phyloP scores from a whole-genome alignment of 192 early-diverging fungal species.

The Umbelopsis sp. region DNA sequence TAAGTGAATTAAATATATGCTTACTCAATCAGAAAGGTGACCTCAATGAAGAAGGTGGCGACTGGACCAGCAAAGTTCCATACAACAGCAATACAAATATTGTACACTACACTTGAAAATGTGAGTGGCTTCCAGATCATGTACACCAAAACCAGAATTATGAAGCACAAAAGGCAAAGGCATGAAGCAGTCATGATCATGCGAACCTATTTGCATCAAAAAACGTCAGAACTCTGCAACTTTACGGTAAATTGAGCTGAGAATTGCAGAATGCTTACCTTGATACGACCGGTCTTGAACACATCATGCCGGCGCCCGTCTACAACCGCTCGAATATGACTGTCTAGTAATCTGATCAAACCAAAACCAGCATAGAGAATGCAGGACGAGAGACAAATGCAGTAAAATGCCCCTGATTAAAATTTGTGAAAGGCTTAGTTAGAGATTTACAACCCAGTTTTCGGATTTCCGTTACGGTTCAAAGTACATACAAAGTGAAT shows the following conservation, averaged over 20 bases:
- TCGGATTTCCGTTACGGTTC: background rate
- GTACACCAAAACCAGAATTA: background rate
- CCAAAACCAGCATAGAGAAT: slow-evolving; percentile 29
- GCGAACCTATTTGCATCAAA: background rate
- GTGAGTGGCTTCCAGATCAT: background rate
- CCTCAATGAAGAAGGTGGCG: slow-evolving; percentile 4
- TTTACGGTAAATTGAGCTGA: no score
- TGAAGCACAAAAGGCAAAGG: background rate
- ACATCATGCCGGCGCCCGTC: slow-evolving; percentile 19
- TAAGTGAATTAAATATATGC: background rate
- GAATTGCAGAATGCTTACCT: slow-evolving; percentile 12
- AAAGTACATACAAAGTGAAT: slow-evolving; percentile 23
- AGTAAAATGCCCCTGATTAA: slow-evolving; percentile 26
- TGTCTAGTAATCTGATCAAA: slow-evolving; percentile 21
- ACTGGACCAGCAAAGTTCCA: slow-evolving; percentile 10
- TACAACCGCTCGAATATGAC: slow-evolving; percentile 19
- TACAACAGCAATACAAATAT: background rate
- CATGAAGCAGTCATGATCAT: background rate
- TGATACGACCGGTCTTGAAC: slow-evolving; percentile 29
- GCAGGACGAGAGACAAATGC: background rate
- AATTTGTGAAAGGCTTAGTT: background rate
- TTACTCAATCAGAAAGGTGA: slow-evolving; percentile 1
- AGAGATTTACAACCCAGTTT: background rate
- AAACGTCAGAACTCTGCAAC: background rate
- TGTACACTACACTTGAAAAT: background rate